Conservation (phyloP, 2,329 filamentous ascomycete species). For the Colletotrichum agaves region DNA sequence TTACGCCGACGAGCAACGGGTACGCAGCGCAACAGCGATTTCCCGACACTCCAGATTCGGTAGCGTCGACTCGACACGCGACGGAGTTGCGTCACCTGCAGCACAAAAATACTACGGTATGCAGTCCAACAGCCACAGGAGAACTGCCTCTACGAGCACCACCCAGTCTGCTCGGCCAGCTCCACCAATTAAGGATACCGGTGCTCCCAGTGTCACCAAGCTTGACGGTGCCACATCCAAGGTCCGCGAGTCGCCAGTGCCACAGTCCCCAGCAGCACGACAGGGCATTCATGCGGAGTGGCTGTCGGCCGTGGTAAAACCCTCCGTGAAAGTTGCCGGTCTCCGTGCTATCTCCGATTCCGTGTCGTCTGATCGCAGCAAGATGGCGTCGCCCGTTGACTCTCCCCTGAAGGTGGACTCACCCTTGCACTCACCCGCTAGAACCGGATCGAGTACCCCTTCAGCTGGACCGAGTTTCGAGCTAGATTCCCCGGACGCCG, state of each 20-base stretch:
- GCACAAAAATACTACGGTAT: conserved; percentile 77
- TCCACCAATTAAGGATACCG: conserved; percentile 63
- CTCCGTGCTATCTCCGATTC: conserved; percentile 87
- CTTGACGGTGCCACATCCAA: conserved; percentile 58
- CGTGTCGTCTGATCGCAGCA: conserved; percentile 66
- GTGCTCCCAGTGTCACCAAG: conserved; percentile 69
- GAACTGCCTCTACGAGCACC: conserved; percentile 70
- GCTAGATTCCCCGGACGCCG: conserved; percentile 76
- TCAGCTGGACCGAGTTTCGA: conserved; percentile 78
- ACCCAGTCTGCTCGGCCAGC: conserved; percentile 63
- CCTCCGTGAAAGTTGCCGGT: conserved; percentile 65
- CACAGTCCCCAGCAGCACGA: conserved; percentile 54
- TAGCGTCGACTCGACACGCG: conserved; percentile 79
- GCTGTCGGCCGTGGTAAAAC: conserved; percentile 63
- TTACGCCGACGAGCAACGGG: conserved; percentile 78
- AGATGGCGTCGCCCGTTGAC: conserved; percentile 61
- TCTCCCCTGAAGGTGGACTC: conserved; percentile 61
- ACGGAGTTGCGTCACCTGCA: conserved; percentile 69
- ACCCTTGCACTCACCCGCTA: conserved; percentile 71
- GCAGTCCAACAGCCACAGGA: conserved; percentile 60
- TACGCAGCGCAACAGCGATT: conserved; percentile 72
- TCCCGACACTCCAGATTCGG: conserved; percentile 82
- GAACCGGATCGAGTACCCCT: conserved; percentile 80
- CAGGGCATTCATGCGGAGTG: conserved; percentile 65
- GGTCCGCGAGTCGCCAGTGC: conserved; percentile 50